phyloP scores from a whole-genome alignment of 345 rosid species.

The Abelmoschus esculentus region DNA sequence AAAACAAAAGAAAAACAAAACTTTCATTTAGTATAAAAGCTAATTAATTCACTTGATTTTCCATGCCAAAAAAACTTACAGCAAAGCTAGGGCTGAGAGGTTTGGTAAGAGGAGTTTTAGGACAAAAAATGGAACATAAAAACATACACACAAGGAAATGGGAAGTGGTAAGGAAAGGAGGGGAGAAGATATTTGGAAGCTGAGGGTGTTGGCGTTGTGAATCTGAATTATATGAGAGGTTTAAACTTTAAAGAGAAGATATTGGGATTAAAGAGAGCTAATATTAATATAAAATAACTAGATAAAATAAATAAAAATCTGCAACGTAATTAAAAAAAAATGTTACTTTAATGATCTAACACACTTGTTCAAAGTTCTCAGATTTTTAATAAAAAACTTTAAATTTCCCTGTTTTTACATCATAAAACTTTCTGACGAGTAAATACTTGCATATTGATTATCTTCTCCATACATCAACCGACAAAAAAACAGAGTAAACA shows the following conservation, averaged over 20 bases:
- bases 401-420: no score
- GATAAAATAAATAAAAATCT: no score
- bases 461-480: no score
- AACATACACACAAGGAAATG: conserved; percentile 3
- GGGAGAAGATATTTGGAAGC: conserved; percentile 2
- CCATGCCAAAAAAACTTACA: not conserved
- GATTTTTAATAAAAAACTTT: no score
- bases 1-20: not conserved
- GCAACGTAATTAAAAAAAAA: no score
- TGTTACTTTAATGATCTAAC: no score
- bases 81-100: conserved; percentile 16
- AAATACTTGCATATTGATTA: no score
- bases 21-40: not conserved
- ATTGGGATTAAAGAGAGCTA: not conserved
- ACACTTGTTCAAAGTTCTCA: no score
- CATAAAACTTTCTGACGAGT: no score
- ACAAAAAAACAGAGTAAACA: no score
- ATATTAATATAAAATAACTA: no score
- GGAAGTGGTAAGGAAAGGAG: not conserved
- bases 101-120: not conserved
- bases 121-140: conserved; percentile 4
- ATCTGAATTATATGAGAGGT: not conserved
- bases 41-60: not conserved
- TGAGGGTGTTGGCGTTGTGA: not conserved
- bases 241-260: not conserved